These are phyloP conservation scores for Paraurostyla sp. DNA, from an alignment of 73 alveolate species.

Conservation along the genomic window DNA sequence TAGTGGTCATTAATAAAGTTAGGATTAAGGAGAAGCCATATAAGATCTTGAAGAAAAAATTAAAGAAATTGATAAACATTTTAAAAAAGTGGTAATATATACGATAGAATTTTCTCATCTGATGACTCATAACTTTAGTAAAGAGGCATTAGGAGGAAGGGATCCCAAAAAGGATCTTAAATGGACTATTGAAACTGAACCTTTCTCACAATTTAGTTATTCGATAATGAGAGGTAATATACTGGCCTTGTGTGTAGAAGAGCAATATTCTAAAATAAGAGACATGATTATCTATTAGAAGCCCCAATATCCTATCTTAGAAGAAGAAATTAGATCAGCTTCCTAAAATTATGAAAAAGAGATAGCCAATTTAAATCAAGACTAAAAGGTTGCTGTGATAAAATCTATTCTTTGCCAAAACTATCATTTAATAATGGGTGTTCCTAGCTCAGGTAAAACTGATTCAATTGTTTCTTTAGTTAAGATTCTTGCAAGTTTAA, in stretches of 20 bases:
- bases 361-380: not conserved
- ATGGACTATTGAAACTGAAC: constrained; percentile 56
- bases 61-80: constrained; percentile 34
- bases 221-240: constrained; percentile 51
- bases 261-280: too few species aligned
- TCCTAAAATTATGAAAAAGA: not conserved
- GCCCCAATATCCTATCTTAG: not conserved
- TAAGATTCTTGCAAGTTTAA: not conserved
- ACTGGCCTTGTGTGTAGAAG: constrained; percentile 33
- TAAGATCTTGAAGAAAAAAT: constrained; percentile 1
- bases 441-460: constrained; percentile 67
- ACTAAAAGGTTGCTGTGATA: not conserved
- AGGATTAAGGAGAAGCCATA: not conserved
- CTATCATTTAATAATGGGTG: constrained; percentile 59
- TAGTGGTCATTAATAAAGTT: not conserved
- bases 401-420: not conserved
- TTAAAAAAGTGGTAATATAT: not conserved
- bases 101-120: constrained; percentile 30
- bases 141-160: constrained; percentile 21
- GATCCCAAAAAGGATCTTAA: constrained; percentile 4
- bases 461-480: constrained; percentile 13
- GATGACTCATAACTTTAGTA: not conserved
- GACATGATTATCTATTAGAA: not conserved
- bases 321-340: not conserved
- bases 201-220: constrained; percentile 26